A percentile compares a stretch with the other conserved stretches of the same genome.
Conservation (phyloP, 345 rosid genomes). For the Populus davidiana region DNA sequence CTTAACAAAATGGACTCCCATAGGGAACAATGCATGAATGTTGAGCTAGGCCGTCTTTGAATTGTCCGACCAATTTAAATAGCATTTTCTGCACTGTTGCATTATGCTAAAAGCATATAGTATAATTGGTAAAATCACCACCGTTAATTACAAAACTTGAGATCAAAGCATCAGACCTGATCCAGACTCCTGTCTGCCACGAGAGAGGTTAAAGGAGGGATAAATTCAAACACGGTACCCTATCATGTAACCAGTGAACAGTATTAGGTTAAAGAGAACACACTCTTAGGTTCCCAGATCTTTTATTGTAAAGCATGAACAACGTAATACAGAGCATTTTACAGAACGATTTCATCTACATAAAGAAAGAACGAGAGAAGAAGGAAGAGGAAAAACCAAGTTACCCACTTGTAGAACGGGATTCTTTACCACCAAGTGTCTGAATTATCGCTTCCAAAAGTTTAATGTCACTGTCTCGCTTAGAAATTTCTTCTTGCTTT, state of each 20-base stretch:
- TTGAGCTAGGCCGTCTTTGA: not conserved
- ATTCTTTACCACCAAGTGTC: conserved; percentile 75
- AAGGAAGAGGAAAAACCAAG: not conserved
- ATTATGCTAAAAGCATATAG: not conserved
- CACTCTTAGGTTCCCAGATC: not conserved
- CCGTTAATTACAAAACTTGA: not conserved
- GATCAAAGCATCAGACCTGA: not conserved
- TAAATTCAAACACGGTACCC: not conserved
- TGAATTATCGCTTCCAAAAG: conserved; percentile 94
- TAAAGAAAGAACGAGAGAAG: not conserved
- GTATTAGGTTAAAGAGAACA: not conserved
- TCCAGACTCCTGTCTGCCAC: not conserved
- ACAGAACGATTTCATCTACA: not conserved
- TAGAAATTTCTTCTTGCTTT: conserved; percentile 81
- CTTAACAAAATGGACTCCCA: not conserved
- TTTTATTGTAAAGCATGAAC: not conserved
- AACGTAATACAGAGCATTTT: not conserved
- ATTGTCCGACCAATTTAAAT: not conserved
- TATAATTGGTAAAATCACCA: not conserved
- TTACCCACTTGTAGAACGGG: conserved; percentile 23
- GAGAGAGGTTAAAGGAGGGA: not conserved
- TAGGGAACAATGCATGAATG: not conserved
- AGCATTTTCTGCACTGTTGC: not conserved
- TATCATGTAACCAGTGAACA: not conserved
- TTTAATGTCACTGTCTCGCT: conserved; percentile 80